Conservation (phyloP, 345 rosid species). For the Ceriops zippeliana region DNA sequence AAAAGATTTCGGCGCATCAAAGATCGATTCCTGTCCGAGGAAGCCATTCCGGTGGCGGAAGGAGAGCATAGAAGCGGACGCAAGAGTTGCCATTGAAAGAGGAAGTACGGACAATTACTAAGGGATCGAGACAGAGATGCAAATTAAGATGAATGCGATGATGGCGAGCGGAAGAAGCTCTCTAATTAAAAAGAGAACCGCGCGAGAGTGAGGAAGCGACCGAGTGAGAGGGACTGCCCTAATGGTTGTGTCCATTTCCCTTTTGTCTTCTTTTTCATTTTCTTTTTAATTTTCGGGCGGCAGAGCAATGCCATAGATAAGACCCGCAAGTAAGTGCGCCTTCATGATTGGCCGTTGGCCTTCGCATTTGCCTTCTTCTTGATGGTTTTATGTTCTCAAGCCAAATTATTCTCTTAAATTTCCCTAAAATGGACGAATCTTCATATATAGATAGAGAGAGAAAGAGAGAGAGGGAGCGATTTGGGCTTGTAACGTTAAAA, state of each 20-base stretch:
- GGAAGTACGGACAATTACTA: not conserved
- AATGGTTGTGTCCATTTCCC: not conserved
- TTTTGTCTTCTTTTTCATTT: not conserved
- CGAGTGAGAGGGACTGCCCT: constrained; percentile 7
- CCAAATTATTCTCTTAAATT: too few relatives aligned
- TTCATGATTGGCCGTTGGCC: not conserved
- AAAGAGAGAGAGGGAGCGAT: too few relatives aligned
- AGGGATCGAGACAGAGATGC: not conserved
- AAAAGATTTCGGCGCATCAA: not conserved
- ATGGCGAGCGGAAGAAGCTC: not conserved
- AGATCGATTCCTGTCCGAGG: not conserved
- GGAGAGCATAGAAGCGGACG: constrained; percentile 20
- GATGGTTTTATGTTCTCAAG: too few relatives aligned
- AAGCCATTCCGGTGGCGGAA: constrained; percentile 4
- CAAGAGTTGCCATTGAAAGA: constrained; percentile 36
- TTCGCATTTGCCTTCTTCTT: too few relatives aligned
- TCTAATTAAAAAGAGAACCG: not conserved
- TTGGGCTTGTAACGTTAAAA: too few relatives aligned
- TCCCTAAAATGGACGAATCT: too few relatives aligned
- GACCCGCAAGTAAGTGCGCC: too few relatives aligned
- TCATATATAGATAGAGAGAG: too few relatives aligned
- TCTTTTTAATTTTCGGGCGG: not conserved
- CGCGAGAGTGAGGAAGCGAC: not conserved
- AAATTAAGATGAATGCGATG: too few relatives aligned
- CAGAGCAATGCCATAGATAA: not conserved